Evolutionary conservation across 352 stramenopile genomes (phyloP).

Genomic region (Saprolegnia diclina): DNA sequence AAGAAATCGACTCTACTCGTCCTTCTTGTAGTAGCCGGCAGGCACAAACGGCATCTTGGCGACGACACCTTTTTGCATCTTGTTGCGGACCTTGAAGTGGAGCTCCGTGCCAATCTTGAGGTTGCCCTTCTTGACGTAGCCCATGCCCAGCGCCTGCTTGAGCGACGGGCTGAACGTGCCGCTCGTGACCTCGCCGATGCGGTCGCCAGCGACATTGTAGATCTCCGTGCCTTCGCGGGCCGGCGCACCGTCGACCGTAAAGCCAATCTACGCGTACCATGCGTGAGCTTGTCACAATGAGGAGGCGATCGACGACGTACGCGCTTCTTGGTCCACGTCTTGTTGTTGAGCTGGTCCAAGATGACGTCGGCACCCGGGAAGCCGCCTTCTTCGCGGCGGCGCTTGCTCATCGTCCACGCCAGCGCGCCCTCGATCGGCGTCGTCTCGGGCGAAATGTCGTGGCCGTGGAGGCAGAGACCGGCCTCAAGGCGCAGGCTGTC

Average conservation of each 20-base stretch:
- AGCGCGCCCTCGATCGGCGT: constrained; percentile 94
- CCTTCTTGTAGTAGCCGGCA: constrained; percentile 93
- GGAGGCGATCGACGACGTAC: neutral
- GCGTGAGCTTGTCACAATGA: neutral
- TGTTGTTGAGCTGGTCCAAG: constrained; percentile 92
- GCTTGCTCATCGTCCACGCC: constrained; percentile 90
- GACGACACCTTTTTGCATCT: constrained; percentile 90
- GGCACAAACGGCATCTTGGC: constrained; percentile 99
- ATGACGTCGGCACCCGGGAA: constrained; percentile 95
- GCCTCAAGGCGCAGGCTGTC: constrained; percentile 97
- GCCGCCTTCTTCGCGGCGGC: constrained; percentile 76
- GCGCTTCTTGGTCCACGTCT: constrained; percentile 90
- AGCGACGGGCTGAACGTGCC: constrained; percentile 95
- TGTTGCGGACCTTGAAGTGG: constrained; percentile 92
- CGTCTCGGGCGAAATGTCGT: constrained; percentile 94
- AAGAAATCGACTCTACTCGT: constrained; percentile 30
- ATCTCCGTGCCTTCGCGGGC: constrained; percentile 91
- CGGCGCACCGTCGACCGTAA: constrained; percentile 93
- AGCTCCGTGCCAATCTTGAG: constrained; percentile 92
- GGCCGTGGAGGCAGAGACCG: constrained; percentile 97
- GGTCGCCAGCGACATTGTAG: constrained; percentile 72
- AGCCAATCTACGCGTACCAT: constrained; percentile 66
- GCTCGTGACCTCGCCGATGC: constrained; percentile 91
- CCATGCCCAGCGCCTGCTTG: constrained; percentile 97
- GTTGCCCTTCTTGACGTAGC: constrained; percentile 91